Conservation (phyloP, 306 rosid species). For the Quercus alba region DNA sequence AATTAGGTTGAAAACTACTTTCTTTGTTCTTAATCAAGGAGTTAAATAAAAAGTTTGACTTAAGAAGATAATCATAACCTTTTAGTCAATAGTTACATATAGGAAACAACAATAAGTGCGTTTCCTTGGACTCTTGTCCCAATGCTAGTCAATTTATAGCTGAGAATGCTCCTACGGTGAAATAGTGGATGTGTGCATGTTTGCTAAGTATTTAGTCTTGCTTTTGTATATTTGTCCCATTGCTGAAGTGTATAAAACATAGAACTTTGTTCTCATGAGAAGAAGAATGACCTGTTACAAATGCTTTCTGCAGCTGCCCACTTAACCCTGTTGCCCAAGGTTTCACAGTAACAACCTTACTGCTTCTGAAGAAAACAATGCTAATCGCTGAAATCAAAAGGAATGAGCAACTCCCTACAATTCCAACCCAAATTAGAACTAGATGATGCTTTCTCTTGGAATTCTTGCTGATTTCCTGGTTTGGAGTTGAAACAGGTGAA, state of each 20-base stretch:
- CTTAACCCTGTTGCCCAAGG: conserved; percentile 97
- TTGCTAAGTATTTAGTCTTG: background rate
- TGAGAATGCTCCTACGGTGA: background rate
- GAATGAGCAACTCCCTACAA: conserved; percentile 49
- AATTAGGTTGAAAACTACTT: conserved; percentile 7
- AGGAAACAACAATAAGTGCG: too few relatives aligned
- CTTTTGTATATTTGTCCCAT: background rate
- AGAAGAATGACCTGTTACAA: conserved; percentile 63
- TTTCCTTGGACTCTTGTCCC: background rate
- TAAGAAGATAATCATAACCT: background rate
- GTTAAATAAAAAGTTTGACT: background rate
- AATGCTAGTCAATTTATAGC: background rate
- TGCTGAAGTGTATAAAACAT: background rate
- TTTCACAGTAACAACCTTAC: conserved; percentile 67
- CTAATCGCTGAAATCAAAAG: conserved; percentile 37
- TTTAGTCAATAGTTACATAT: background rate
- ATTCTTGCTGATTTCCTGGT: conserved; percentile 13
- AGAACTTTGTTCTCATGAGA: background rate
- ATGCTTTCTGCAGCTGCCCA: conserved; percentile 94
- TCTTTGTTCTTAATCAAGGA: background rate
- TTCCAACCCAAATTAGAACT: conserved; percentile 39
- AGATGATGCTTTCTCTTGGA: conserved; percentile 29
- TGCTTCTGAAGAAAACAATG: conserved; percentile 48
- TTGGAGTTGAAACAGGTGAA: conserved; percentile 44
- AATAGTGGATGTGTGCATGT: background rate